phyloP scores from a whole-genome alignment of 139 green algal genomes.

The Pycnococcus provasolii region DNA sequence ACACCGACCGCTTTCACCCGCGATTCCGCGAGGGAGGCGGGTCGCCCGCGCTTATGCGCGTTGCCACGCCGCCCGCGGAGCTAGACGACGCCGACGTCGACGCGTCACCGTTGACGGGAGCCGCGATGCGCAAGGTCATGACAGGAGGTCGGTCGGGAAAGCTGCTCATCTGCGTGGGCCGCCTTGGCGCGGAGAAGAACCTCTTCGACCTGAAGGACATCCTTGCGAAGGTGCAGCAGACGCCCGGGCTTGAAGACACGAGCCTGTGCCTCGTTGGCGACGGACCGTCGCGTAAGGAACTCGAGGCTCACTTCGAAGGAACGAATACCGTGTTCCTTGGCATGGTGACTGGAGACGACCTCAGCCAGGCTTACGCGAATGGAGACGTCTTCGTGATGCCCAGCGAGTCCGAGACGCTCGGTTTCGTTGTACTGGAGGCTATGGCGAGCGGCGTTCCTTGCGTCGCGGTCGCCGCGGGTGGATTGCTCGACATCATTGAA shows the following conservation, averaged over 20 bases:
- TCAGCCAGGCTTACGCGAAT: conserved; percentile 79
- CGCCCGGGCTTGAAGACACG: not conserved
- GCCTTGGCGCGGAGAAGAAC: conserved; percentile 72
- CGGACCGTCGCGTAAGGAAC: conserved; percentile 60
- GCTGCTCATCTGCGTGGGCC: conserved; percentile 86
- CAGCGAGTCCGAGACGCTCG: conserved; percentile 80
- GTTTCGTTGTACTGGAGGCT: conserved; percentile 94
- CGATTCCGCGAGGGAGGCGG: conserved; percentile 49
- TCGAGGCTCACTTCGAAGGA: conserved; percentile 57
- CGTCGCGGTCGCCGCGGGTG: conserved; percentile 70
- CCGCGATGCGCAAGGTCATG: conserved; percentile 3
- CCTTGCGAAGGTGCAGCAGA: conserved; percentile 42
- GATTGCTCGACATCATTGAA: conserved; percentile 27
- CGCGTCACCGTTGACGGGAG: not conserved
- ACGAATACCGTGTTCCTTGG: conserved; percentile 37
- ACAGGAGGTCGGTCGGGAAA: conserved; percentile 15
- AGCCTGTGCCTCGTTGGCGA: conserved; percentile 87
- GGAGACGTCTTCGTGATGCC: conserved; percentile 95
- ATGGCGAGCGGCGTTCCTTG: conserved; percentile 85
- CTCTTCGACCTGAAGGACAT: conserved; percentile 45
- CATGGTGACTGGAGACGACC: conserved; percentile 72
- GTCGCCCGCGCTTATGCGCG: conserved; percentile 49
- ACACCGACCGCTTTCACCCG: conserved; percentile 80
- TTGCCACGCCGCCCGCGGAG: no score
- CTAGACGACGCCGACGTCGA: no score